Evolutionary conservation across 345 rosid genomes (phyloP).

Genomic region (Clausena lansium): DNA sequence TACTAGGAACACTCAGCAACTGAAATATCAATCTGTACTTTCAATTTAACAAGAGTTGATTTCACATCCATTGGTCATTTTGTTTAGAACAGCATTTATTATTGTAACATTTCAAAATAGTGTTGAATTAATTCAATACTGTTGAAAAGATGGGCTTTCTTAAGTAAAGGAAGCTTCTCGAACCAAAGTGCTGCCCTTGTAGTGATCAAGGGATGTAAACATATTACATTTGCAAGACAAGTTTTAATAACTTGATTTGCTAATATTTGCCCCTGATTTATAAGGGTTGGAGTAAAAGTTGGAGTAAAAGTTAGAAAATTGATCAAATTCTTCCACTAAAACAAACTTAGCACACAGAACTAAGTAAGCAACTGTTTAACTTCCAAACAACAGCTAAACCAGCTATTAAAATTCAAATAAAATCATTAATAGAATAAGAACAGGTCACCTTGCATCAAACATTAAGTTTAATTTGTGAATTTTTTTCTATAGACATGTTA

Average conservation of each 20-base stretch:
- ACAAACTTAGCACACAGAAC: background rate
- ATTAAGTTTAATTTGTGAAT: background rate
- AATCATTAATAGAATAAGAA: background rate
- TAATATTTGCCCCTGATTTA: background rate
- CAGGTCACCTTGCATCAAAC: background rate
- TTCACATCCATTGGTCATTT: background rate
- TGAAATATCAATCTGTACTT: background rate
- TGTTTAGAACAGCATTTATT: background rate
- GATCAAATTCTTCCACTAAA: background rate
- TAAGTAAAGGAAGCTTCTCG: too few relatives aligned
- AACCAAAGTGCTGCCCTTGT: background rate
- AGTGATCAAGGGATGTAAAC: background rate
- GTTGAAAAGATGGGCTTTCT: background rate
- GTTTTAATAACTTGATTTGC: background rate
- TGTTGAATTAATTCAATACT: background rate
- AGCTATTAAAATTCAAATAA: background rate
- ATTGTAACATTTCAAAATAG: background rate
- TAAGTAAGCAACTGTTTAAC: background rate
- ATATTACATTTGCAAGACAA: background rate
- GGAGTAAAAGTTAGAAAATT: background rate
- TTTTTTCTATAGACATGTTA: background rate
- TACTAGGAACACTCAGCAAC: background rate
- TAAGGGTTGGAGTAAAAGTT: background rate
- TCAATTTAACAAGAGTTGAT: background rate
- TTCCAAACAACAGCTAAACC: background rate